phyloP scores from a whole-genome alignment of 2,329 filamentous ascomycete genomes.

The Penicillium sp. region DNA sequence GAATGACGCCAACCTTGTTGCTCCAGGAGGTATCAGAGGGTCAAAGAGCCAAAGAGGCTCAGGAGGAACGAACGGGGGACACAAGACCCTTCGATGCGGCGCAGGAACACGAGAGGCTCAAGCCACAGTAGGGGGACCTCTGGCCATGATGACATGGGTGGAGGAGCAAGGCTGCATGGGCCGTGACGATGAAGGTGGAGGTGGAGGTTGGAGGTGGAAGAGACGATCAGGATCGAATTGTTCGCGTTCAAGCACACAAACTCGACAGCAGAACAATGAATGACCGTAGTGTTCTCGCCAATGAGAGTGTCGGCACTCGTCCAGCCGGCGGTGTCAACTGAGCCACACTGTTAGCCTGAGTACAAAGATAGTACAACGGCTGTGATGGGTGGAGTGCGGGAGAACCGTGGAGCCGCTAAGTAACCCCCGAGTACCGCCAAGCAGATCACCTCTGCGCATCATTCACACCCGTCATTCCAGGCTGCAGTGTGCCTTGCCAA shows the following conservation, averaged over 20 bases:
- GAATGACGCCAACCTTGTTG: too few relatives aligned
- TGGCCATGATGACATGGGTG: conserved; percentile 12
- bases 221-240: not conserved
- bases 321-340: conserved; percentile 18
- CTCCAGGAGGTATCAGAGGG: not conserved
- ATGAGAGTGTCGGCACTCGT: conserved; percentile 6
- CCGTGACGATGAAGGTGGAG: conserved; percentile 1
- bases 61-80: conserved; percentile 4
- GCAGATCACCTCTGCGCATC: conserved; percentile 7
- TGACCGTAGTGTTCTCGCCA: conserved; percentile 4
- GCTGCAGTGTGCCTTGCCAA: conserved; percentile 15
- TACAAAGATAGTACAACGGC: not conserved
- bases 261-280: not conserved
- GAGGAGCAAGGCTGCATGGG: conserved; percentile 6
- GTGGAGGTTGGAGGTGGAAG: not conserved
- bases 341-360: conserved; percentile 12
- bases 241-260: not conserved
- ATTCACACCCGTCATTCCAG: conserved; percentile 11
- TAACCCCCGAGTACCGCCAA: too few relatives aligned
- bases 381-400: not conserved
- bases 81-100: conserved; percentile 17
- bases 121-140: conserved; percentile 18
- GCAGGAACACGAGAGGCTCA: conserved; percentile 23
- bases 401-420: conserved; percentile 3
- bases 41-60: too few relatives aligned